Evolutionary conservation across 75 land plant genomes (phyloP).

Genomic region (Pseudotsuga menziesii): DNA sequence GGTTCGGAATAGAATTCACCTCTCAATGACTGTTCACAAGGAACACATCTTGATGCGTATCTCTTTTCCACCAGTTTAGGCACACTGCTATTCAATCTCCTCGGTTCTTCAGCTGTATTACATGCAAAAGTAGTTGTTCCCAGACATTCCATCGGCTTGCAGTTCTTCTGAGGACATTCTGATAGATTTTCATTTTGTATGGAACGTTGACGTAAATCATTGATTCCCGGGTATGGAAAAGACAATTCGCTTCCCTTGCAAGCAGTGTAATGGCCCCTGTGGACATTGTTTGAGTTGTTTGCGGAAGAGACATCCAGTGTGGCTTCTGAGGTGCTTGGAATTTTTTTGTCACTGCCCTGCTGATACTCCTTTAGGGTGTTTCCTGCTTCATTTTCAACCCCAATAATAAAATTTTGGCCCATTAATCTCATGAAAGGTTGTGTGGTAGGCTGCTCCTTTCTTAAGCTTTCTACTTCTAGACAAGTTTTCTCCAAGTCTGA

Average conservation of each 20-base stretch:
- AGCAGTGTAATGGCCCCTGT: too few species aligned
- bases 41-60: not conserved
- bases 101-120: not conserved
- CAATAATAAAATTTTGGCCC: not conserved
- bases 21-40: too few species aligned
- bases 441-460: not conserved
- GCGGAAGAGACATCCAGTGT: too few species aligned
- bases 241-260: too few species aligned
- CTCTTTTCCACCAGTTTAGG: not conserved
- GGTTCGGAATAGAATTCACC: too few species aligned
- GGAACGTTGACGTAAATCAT: not conserved
- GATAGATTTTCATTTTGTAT: not conserved
- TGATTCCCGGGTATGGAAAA: not conserved
- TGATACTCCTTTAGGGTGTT: too few species aligned
- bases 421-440: slow-evolving; percentile 1
- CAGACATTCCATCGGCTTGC: not conserved
- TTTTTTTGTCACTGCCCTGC: too few species aligned
- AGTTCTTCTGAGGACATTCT: not conserved
- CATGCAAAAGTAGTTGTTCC: not conserved
- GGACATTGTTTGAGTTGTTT: too few species aligned
- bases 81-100: not conserved
- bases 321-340: too few species aligned
- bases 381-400: not conserved
- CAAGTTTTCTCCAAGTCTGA: not conserved
- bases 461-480: not conserved